These are phyloP conservation scores for Artomyces pyxidatus DNA, from an alignment of 768 basidiomycete species.

Conservation along the genomic window DNA sequence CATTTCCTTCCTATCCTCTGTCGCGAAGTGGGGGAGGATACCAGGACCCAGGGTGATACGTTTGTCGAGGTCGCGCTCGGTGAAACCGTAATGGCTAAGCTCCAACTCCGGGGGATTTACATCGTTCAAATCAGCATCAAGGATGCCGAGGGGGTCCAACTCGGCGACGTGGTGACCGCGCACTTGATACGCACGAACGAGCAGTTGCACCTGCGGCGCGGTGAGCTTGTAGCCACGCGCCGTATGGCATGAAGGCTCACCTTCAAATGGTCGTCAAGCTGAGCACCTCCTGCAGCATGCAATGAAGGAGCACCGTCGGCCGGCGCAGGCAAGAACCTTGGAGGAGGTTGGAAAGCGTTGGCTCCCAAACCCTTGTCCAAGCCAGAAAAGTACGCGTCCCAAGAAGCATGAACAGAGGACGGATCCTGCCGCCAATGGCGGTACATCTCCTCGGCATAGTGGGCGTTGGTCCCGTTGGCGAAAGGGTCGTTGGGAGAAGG, in stretches of 20 bases:
- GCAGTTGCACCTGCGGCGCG: constrained; percentile 74
- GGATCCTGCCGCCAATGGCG: constrained; percentile 87
- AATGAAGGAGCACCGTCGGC: constrained; percentile 77
- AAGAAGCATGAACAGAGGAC: constrained; percentile 85
- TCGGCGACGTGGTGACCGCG: constrained; percentile 96
- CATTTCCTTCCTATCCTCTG: constrained; percentile 80
- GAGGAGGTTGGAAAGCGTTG: constrained; percentile 83
- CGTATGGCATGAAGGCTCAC: constrained; percentile 31
- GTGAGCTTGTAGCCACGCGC: constrained; percentile 1
- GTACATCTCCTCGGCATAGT: constrained; percentile 98
- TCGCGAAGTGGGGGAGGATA: constrained; percentile 92
- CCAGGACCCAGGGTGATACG: constrained; percentile 93
- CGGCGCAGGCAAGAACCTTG: constrained; percentile 59
- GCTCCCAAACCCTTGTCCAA: constrained; percentile 82
- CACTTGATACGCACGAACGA: constrained; percentile 98
- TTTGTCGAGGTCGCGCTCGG: constrained; percentile 88
- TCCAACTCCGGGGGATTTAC: constrained; percentile 83
- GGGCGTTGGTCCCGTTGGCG: constrained; percentile 90
- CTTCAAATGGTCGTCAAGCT: constrained; percentile 92
- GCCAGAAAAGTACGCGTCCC: constrained; percentile 91
- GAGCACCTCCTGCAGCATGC: constrained; percentile 56
- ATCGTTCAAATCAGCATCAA: constrained; percentile 78
- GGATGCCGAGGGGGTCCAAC: constrained; percentile 91
- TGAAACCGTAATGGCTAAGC: constrained; percentile 91
- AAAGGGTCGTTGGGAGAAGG: constrained; percentile 80